A percentile compares a stretch with the other conserved stretches of the same genome.
These are phyloP conservation scores for Chenopodium quinoa DNA, from an alignment of 148 eudicot genomes.

Conservation along the genomic window DNA sequence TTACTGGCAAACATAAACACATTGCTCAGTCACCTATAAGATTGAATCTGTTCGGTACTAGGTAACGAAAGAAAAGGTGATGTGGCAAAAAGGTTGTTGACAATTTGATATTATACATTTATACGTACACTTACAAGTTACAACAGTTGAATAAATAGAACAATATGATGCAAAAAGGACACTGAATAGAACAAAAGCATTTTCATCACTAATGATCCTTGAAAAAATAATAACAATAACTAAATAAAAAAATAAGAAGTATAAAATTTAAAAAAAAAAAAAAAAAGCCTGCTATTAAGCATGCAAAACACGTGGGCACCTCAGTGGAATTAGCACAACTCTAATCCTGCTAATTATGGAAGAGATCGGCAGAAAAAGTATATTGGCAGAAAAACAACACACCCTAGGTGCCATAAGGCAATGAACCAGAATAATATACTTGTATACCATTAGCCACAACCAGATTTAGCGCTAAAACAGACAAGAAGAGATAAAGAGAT, in stretches of 20 bases:
- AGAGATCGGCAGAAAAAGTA: not conserved
- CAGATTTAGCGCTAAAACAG: not conserved
- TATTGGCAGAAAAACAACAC: not conserved
- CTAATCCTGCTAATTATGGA: not conserved
- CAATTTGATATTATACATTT: not conserved
- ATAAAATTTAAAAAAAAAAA: not conserved
- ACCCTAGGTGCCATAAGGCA: not conserved
- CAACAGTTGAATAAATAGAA: not conserved
- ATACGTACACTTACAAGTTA: not conserved
- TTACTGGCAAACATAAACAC: constrained; percentile 31
- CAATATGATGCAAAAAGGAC: not conserved
- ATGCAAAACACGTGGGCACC: not conserved
- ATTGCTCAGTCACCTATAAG: not conserved
- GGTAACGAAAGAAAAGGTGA: not conserved
- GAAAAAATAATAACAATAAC: too few relatives aligned
- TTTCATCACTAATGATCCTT: too few relatives aligned
- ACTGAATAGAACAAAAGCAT: not conserved
- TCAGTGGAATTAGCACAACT: not conserved
- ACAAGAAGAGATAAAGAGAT: constrained; percentile 8
- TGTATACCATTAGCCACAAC: not conserved
- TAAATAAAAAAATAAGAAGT: not conserved
- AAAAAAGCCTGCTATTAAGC: not conserved
- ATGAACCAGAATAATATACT: too few relatives aligned
- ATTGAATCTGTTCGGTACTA: not conserved
- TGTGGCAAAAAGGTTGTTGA: not conserved